A percentile compares a stretch with the other conserved stretches of the same genome.
Evolutionary conservation across 805 yeast species (phyloP).

Genomic region (Cyberlindnera meyerae): DNA sequence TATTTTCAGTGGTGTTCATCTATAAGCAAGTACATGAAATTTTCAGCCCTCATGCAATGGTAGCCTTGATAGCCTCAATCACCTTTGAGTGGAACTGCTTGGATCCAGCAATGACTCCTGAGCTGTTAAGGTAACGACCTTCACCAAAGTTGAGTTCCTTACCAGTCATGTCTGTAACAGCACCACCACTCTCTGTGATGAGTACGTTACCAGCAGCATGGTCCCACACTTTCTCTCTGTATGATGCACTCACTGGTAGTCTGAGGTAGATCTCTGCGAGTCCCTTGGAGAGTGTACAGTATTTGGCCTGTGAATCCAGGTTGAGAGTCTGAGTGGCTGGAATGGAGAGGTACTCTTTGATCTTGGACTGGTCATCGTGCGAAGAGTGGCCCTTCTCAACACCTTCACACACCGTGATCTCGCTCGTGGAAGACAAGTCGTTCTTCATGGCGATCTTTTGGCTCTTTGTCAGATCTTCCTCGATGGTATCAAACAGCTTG

Average conservation of each 20-base stretch:
- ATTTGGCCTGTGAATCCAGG: conserved; percentile 94
- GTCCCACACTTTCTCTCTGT: conserved; percentile 97
- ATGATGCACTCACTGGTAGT: conserved; percentile 69
- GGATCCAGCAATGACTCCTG: conserved; percentile 88
- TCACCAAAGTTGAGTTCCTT: conserved; percentile 70
- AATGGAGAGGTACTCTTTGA: conserved; percentile 62
- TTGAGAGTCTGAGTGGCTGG: conserved; percentile 58
- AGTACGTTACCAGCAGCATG: conserved; percentile 94
- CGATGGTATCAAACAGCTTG: conserved; percentile 33
- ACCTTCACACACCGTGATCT: conserved; percentile 78
- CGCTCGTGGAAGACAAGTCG: conserved; percentile 36
- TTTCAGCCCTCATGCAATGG: conserved; percentile 36
- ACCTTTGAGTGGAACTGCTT: conserved; percentile 28
- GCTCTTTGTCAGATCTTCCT: conserved; percentile 30
- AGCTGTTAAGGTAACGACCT: conserved; percentile 75
- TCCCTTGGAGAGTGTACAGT: conserved; percentile 86
- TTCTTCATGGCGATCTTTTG: conserved; percentile 48
- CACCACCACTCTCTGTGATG: conserved; percentile 87
- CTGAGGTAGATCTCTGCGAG: conserved; percentile 90
- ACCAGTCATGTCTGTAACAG: conserved; percentile 82
- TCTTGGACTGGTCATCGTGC: conserved; percentile 75
- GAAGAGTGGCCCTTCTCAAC: conserved; percentile 95
- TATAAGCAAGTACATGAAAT: conserved; percentile 64
- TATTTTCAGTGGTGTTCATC: conserved; percentile 77
- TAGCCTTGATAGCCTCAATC: conserved; percentile 26